Evolutionary conservation across 2,329 filamentous ascomycete genomes (phyloP).

Genomic region (Aspergillus glaucus): DNA sequence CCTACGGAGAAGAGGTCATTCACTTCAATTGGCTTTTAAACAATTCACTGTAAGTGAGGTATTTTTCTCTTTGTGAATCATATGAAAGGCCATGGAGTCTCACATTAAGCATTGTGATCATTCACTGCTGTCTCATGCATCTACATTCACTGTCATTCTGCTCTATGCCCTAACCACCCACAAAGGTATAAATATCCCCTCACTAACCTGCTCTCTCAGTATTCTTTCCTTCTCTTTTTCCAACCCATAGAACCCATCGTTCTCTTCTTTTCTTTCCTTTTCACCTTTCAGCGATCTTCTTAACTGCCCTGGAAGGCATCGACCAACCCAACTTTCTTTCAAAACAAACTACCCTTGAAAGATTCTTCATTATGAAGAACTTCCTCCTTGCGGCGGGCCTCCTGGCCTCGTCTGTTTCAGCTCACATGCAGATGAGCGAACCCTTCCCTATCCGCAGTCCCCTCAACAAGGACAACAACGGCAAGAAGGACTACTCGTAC

Average conservation of each 20-base stretch:
- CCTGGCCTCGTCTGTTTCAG: constrained; percentile 28
- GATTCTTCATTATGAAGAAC: constrained; percentile 24
- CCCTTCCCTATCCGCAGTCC: constrained; percentile 50
- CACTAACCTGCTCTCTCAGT: not conserved
- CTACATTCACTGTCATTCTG: not conserved
- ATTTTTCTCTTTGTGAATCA: not conserved
- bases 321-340: not conserved
- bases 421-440: constrained; percentile 52
- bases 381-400: constrained; percentile 22
- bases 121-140: not conserved
- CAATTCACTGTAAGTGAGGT: not conserved
- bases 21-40: not conserved
- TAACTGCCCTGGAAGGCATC: not conserved
- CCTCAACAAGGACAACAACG: constrained; percentile 39
- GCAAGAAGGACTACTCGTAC: constrained; percentile 63
- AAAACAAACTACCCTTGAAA: not conserved
- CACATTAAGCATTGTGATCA: not conserved
- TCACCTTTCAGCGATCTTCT: not conserved
- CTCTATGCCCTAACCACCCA: not conserved
- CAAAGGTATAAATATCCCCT: not conserved
- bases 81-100: not conserved
- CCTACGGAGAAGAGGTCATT: not conserved
- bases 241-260: not conserved
- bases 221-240: not conserved
- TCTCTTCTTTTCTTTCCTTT: not conserved